These are phyloP conservation scores for Cordyceps cateniannulata DNA, from an alignment of 2,329 filamentous ascomycete species.

Conservation along the genomic window DNA sequence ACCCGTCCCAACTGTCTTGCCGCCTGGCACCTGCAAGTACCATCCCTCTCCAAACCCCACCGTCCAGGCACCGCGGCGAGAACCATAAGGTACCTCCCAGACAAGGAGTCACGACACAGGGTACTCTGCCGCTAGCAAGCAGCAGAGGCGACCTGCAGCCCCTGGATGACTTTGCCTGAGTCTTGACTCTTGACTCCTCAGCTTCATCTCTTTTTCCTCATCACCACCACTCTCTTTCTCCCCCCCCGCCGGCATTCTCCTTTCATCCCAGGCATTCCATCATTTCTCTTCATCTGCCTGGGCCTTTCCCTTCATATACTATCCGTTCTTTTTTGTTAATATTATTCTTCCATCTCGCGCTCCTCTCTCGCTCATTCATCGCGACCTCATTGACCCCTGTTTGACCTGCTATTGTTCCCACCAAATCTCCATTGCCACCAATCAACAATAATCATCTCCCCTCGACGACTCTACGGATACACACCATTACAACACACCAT, in stretches of 20 bases:
- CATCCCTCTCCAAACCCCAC: not conserved
- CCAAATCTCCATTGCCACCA: slow-evolving; percentile 7
- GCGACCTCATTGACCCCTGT: slow-evolving; percentile 4
- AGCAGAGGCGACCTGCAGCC: not conserved
- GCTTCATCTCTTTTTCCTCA: not conserved
- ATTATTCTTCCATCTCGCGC: too few relatives aligned
- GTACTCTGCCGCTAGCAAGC: not conserved
- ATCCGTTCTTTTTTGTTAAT: not conserved
- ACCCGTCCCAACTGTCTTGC: slow-evolving; percentile 3
- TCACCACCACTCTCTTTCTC: not conserved
- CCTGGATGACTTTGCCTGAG: slow-evolving; percentile 6
- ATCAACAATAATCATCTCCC: slow-evolving; percentile 9
- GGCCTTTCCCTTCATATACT: not conserved
- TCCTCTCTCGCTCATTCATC: not conserved
- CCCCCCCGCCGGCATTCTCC: not conserved
- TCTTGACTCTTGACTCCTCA: not conserved
- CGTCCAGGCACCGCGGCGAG: not conserved
- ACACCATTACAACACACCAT: slow-evolving; percentile 1
- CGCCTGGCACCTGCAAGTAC: slow-evolving; percentile 3
- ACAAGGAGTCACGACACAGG: not conserved
- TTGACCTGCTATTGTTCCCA: not conserved
- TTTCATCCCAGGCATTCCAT: not conserved
- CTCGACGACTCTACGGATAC: slow-evolving; percentile 5
- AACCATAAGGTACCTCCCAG: not conserved
- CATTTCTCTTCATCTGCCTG: slow-evolving; percentile 4